phyloP scores from a whole-genome alignment of 1,284 basidiomycete genomes.

The Ceratobasidium sp. region DNA sequence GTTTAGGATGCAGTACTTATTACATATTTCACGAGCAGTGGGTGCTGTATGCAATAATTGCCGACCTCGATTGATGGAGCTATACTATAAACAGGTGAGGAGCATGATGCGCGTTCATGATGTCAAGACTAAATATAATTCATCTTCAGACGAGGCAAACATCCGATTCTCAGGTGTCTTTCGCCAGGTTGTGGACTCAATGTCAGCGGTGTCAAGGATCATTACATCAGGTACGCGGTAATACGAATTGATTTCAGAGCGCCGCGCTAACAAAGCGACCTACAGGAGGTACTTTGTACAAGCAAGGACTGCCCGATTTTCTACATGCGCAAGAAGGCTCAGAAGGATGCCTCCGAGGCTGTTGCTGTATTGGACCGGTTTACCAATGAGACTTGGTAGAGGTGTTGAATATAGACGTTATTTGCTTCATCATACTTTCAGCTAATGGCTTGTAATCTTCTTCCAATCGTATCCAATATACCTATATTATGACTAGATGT shows the following conservation, averaged over 20 bases:
- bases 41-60: slow-evolving; percentile 96
- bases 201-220: slow-evolving; percentile 97
- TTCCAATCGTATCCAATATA: not conserved
- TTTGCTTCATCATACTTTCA: slow-evolving; percentile 8
- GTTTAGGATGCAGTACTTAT: not conserved
- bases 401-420: not conserved
- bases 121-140: not conserved
- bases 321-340: slow-evolving; percentile 96
- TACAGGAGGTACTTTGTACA: slow-evolving; percentile 92
- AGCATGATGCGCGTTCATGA: not conserved
- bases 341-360: slow-evolving; percentile 93
- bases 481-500: not conserved
- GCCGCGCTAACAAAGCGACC: not conserved
- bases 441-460: not conserved
- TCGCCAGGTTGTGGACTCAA: slow-evolving; percentile 95
- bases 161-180: slow-evolving; percentile 86
- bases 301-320: slow-evolving; percentile 99
- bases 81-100: slow-evolving; percentile 89
- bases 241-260: not conserved
- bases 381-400: slow-evolving; percentile 72
- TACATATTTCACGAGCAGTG: slow-evolving; percentile 60
- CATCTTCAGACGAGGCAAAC: slow-evolving; percentile 61
- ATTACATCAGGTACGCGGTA: slow-evolving; percentile 78
- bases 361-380: slow-evolving; percentile 83
- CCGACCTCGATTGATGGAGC: slow-evolving; percentile 79